Percentiles rank a stretch among this genome's conserved stretches.
Evolutionary conservation across 306 rosid species (phyloP).

Genomic region (Pyrus bretschneideri): DNA sequence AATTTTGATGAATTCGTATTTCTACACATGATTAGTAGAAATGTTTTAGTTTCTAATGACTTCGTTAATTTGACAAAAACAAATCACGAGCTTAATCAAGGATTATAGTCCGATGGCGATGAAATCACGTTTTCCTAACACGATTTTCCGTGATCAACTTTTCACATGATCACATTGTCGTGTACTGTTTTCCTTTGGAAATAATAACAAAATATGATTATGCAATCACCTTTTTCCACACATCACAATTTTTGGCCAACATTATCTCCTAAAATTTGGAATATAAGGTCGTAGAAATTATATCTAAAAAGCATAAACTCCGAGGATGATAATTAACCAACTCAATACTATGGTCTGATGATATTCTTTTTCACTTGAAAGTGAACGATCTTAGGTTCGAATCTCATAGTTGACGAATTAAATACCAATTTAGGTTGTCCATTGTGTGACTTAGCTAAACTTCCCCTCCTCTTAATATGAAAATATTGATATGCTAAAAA

Average conservation of each 20-base stretch:
- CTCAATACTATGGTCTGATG: too few relatives aligned
- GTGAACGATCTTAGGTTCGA: too few relatives aligned
- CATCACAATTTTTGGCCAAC: slow-evolving; percentile 6
- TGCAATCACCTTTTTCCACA: slow-evolving; percentile 19
- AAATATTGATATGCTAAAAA: too few relatives aligned
- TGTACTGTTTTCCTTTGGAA: background rate
- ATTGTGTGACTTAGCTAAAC: rapidly evolving
- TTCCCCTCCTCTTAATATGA: too few relatives aligned
- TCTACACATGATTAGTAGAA: background rate
- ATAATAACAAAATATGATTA: slow-evolving; percentile 11
- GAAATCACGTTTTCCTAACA: background rate
- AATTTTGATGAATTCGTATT: background rate
- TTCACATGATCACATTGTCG: slow-evolving; percentile 28
- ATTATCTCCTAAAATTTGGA: too few relatives aligned
- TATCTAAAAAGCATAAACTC: background rate
- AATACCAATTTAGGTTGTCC: too few relatives aligned
- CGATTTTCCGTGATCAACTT: slow-evolving; percentile 9
- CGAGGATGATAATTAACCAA: background rate
- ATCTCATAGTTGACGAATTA: too few relatives aligned
- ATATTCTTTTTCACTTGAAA: too few relatives aligned
- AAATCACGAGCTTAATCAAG: background rate
- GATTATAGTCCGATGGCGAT: background rate
- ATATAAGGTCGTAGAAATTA: slow-evolving; percentile 18
- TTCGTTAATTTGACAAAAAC: background rate
- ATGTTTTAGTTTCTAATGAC: background rate